Percentiles rank a stretch among this genome's conserved stretches.
These are phyloP conservation scores for Microcos paniculata DNA, from an alignment of 345 rosid genomes.

Conservation along the genomic window DNA sequence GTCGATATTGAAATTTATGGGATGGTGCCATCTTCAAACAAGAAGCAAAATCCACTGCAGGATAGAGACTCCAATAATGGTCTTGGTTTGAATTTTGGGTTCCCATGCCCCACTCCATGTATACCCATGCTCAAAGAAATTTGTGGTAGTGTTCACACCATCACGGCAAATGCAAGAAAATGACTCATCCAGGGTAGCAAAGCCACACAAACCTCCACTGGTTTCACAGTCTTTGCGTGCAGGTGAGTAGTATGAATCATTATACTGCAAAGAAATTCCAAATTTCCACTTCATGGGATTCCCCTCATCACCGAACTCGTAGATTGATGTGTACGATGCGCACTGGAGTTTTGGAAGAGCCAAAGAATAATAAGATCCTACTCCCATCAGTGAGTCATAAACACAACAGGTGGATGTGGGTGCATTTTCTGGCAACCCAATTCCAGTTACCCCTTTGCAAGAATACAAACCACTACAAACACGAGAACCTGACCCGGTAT, in stretches of 20 bases:
- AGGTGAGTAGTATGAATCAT: constrained; percentile 37
- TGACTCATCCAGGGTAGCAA: constrained; percentile 51
- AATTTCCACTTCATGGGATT: constrained; percentile 65
- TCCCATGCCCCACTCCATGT: constrained; percentile 54
- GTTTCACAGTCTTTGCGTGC: constrained; percentile 55
- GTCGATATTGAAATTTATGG: not conserved
- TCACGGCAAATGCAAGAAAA: constrained; percentile 62
- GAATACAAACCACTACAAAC: constrained; percentile 62
- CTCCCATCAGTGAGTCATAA: constrained; percentile 51
- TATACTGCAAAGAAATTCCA: constrained; percentile 55
- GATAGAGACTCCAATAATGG: constrained; percentile 19
- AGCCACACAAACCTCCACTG: constrained; percentile 68
- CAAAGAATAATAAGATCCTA: constrained; percentile 43
- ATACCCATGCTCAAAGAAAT: constrained; percentile 47
- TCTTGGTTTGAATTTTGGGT: constrained; percentile 38
- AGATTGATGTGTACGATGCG: constrained; percentile 54
- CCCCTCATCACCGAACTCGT: constrained; percentile 55
- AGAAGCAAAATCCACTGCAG: constrained; percentile 3
- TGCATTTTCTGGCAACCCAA: constrained; percentile 57
- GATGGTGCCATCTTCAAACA: not conserved
- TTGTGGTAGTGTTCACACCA: constrained; percentile 52
- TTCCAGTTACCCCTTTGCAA: constrained; percentile 58
- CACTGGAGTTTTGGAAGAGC: constrained; percentile 69
- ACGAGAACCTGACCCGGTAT: constrained; percentile 54
- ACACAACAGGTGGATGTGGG: constrained; percentile 58